Evolutionary conservation across 1,139 yeast species (phyloP).

Genomic region (Nematodospora anomalae): DNA sequence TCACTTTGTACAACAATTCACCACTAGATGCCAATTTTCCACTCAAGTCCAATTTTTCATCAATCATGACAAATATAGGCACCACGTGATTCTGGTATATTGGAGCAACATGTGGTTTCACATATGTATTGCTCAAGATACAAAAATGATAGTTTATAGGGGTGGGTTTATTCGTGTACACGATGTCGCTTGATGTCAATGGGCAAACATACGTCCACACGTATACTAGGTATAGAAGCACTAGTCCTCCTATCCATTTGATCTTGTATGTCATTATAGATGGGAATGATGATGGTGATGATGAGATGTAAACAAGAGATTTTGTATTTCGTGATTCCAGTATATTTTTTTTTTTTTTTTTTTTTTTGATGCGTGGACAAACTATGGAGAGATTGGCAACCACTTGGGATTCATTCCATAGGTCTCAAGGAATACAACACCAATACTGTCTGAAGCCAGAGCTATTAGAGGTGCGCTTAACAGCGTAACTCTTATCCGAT

Average conservation of each 20-base stretch:
- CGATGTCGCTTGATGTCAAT: slow-evolving; percentile 6
- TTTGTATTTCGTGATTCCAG: no score
- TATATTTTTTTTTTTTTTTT: neutral
- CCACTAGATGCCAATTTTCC: slow-evolving; percentile 5
- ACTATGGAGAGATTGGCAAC: no score
- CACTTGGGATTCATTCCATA: slow-evolving; percentile 4
- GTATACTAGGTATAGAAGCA: slow-evolving; percentile 11
- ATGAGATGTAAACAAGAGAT: neutral
- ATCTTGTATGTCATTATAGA: slow-evolving; percentile 5
- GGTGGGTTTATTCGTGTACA: slow-evolving; percentile 6
- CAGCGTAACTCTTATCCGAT: no score
- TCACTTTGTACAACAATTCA: slow-evolving; percentile 3
- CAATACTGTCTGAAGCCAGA: no score
- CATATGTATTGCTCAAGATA: slow-evolving; percentile 9
- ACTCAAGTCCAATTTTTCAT: slow-evolving; percentile 9
- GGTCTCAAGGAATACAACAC: no score
- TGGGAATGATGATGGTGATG: slow-evolving; percentile 1
- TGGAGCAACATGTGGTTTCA: slow-evolving; percentile 15
- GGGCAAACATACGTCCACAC: slow-evolving; percentile 18
- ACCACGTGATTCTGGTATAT: slow-evolving; percentile 10
- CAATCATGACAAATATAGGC: slow-evolving; percentile 11
- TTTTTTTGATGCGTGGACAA: slow-evolving; percentile 2
- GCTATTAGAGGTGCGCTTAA: no score
- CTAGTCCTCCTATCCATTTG: slow-evolving; percentile 6
- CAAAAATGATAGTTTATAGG: slow-evolving; percentile 18